These are phyloP conservation scores for Russula emetica DNA, from an alignment of 768 basidiomycete genomes.

Conservation along the genomic window DNA sequence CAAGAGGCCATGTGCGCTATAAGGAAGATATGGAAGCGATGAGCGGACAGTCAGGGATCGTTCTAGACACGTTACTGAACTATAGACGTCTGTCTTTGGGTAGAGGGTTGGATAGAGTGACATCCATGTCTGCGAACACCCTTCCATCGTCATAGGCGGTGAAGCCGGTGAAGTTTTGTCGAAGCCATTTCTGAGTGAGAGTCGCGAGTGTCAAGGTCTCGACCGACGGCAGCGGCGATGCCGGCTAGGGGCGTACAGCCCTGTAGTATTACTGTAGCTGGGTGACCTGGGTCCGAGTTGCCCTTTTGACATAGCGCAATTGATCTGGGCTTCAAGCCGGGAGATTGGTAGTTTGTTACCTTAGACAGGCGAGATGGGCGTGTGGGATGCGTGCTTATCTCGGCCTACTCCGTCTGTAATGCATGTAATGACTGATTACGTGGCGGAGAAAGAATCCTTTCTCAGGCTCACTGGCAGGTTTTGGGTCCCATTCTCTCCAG, in stretches of 20 bases:
- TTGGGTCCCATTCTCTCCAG: no score
- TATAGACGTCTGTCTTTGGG: constrained; percentile 82
- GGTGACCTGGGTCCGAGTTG: constrained; percentile 19
- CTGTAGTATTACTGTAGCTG: no score
- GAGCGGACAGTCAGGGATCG: constrained; percentile 16
- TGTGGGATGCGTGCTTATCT: not conserved
- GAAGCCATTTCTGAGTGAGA: constrained; percentile 56
- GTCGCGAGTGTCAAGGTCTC: constrained; percentile 14
- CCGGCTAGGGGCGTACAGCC: constrained; percentile 15
- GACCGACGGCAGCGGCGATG: constrained; percentile 3
- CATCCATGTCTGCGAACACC: constrained; percentile 61
- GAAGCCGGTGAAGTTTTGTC: constrained; percentile 53
- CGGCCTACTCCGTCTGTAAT: no score
- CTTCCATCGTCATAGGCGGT: constrained; percentile 53
- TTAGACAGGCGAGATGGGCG: not conserved
- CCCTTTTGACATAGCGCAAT: constrained; percentile 23
- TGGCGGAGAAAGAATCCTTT: no score
- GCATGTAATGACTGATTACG: no score
- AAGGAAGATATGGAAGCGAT: constrained; percentile 57
- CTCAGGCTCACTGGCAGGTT: no score
- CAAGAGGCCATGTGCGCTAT: constrained; percentile 84
- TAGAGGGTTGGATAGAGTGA: constrained; percentile 51
- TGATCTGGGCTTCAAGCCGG: constrained; percentile 9
- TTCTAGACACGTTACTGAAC: constrained; percentile 36
- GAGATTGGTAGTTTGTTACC: constrained; percentile 1